Evolutionary conservation across 2,329 filamentous ascomycete species (phyloP).

Genomic region (Phyllosticta paracitricarpa): DNA sequence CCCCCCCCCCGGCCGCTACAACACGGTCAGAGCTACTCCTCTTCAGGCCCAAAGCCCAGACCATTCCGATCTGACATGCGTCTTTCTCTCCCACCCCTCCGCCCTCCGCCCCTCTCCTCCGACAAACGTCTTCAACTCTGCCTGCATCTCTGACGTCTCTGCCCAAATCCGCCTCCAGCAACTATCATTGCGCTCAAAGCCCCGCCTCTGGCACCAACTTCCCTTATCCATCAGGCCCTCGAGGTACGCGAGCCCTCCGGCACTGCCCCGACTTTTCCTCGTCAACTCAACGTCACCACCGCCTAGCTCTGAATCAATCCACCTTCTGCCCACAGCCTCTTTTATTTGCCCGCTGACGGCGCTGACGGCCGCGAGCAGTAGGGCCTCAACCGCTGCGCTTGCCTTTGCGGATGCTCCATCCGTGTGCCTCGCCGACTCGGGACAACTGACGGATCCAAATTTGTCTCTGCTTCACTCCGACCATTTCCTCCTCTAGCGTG

Average conservation of each 20-base stretch:
- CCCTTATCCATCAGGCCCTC: not conserved
- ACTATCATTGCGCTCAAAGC: not conserved
- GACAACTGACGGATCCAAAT: not conserved
- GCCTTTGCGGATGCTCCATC: not conserved
- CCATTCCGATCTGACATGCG: conserved; percentile 11
- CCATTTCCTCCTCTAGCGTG: not conserved
- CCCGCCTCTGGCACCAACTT: not conserved
- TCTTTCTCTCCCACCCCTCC: not conserved
- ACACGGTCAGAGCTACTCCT: conserved; percentile 5
- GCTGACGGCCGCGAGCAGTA: not conserved
- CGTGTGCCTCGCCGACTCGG: not conserved
- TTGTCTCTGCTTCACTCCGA: not conserved
- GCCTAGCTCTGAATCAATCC: not conserved
- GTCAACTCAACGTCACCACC: not conserved
- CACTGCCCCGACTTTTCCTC: not conserved
- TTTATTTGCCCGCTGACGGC: not conserved
- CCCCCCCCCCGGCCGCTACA: not conserved
- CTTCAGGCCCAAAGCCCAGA: conserved; percentile 6
- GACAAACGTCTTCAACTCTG: not conserved
- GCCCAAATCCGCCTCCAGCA: not conserved
- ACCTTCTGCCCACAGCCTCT: not conserved
- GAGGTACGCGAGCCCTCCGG: not conserved
- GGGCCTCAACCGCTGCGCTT: not conserved
- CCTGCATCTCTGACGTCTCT: not conserved
- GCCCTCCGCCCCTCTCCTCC: conserved; percentile 1